Evolutionary conservation across 345 rosid genomes (phyloP), one percentile per base, ranked within the genome.

Genomic region (Camelina laxa): DNA sequence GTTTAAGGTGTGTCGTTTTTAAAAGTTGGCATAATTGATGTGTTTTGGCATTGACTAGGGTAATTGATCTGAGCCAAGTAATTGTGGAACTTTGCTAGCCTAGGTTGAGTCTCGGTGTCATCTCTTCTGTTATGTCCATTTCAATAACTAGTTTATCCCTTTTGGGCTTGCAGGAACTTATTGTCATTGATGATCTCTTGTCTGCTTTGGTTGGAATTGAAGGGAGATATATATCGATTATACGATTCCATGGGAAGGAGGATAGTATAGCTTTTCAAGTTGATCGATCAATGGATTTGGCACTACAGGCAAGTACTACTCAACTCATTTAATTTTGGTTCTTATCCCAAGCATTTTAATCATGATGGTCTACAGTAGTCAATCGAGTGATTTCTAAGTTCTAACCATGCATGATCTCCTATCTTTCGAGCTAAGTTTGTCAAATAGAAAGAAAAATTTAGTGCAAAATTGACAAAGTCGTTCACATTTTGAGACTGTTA

Each of bases 121-220:
- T 49, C 16, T 58, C 50, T 12, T 72, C 13, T 71, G 38, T 53
- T 53, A 35, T 36, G 48, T 73, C 31, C 22, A 39, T 65, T 72
- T 35, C 5, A 10, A 3, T 59, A 20, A 71, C 7, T n/a, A 16
- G 48, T 24, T 72, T 1, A 20, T 9, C 24, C 65, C 48, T 48
- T 73, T 70, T 80, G 76, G 76, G 60, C 60, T 22, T 70, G 35
- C 75, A 95, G 99, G 99, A 95, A 78, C 93, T 95, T 56, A 81
- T 95, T 21, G 91, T 91, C 81, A 85, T 92, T 59, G 97, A 95
- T 72, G 99, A 95, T 83, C 87, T 92, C 72, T 79, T 95, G 60
- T 89, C 87, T 75, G 97, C 92, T 39, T 81, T 95, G 92, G 93
- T 90, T 72, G 99, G 97, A 77, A 84, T 90, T 73, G 99, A 95